phyloP scores from a whole-genome alignment of 371 early-diverging fungal species.

The Apophysomyces trapeziformis region DNA sequence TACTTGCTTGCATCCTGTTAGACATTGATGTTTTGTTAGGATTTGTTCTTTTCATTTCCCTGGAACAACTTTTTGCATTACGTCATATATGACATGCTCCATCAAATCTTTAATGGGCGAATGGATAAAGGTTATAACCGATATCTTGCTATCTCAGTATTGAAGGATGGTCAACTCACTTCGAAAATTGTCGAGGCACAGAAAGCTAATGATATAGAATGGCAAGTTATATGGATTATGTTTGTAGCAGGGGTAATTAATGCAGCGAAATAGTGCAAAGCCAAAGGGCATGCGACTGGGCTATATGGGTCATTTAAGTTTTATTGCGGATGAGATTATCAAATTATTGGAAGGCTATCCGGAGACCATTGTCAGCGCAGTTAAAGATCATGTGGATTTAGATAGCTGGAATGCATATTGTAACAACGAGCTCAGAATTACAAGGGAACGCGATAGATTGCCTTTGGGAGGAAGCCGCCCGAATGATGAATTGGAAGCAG shows the following conservation, averaged over 20 bases:
- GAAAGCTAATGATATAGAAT: constrained; percentile 42
- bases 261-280: constrained; percentile 44
- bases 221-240: constrained; percentile 26
- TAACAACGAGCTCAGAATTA: constrained; percentile 74
- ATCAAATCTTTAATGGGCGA: constrained; percentile 91
- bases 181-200: constrained; percentile 45
- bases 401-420: constrained; percentile 91
- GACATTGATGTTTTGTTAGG: constrained; percentile 24
- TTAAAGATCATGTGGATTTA: constrained; percentile 68
- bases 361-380: constrained; percentile 53
- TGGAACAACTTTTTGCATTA: constrained; percentile 98
- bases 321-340: constrained; percentile 93
- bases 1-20: neutral
- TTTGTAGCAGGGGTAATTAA: neutral
- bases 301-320: constrained; percentile 97
- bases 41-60: constrained; percentile 87
- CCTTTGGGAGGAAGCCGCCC: constrained; percentile 90
- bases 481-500: constrained; percentile 36
- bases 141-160: constrained; percentile 74
- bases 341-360: constrained; percentile 80
- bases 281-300: constrained; percentile 93
- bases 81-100: constrained; percentile 95
- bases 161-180: constrained; percentile 73
- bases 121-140: constrained; percentile 67
- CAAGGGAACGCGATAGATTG: constrained; percentile 84